Evolutionary conservation across 2,329 filamentous ascomycete species (phyloP), one percentile per base, ranked within the genome.

Genomic region (Hymenoscyphus fraxineus): DNA sequence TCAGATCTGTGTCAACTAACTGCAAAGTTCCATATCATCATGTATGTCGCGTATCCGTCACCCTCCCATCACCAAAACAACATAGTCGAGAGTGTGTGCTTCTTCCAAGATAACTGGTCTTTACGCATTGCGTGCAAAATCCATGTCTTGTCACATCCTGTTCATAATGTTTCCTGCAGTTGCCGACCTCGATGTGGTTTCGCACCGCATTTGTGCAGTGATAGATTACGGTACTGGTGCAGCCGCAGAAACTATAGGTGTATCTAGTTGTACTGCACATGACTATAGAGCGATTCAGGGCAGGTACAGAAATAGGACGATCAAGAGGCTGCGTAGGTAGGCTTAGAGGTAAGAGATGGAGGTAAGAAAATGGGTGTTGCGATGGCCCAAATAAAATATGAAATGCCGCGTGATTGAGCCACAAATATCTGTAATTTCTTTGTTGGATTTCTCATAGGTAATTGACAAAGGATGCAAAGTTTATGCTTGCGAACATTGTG

Each of bases 1-100:
- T 9, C 1, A 35, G 35, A 9, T 0, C 0, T 35, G 3, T 27
- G 10, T 12, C 9, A 22, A 51, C 44, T 51, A n/a, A 58, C 56
- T 32, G 22, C 3, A n/a, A 55, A 9, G 35, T 7, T 35, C 2
- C 4, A 1, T 35, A 35, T 35, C 35, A 27, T 35, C 27, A 58
- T 1, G 10, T 19, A 38, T 58, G 16, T 7, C 55, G 38, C 3
- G 32, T 51, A 27, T 51, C 56, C 27, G 16, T 58, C 12, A 58
- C 56, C 32, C 56, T 58, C 12, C 56, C 56, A 58, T 58, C 32
- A 7, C 56, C 56, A 58, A 40, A 58, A 15, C 32, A 58, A 58
- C 32, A 58, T 10, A 35, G 19, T 9, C 31, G 38, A 19, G 31
- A 16, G 22, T 51, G 44, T 19, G 2, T 58, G 13, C 38, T 58